Base-by-base conservation (phyloP, 208 protist species). In the Balamuthia mandrillaris region DNA sequence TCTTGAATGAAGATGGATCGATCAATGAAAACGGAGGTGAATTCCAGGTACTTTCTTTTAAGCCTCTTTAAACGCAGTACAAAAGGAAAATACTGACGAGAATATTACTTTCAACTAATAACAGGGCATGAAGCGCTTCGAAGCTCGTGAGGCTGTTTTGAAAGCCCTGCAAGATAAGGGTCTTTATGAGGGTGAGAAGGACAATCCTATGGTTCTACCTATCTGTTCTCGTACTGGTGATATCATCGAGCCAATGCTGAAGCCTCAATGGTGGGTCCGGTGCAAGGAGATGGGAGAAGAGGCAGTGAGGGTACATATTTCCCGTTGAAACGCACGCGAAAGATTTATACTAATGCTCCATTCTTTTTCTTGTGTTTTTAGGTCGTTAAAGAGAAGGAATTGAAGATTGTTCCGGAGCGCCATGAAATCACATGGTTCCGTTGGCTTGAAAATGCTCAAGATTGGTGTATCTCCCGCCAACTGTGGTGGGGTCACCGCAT, bases 401-500 rank as follows among this genome's bases (percentile, higher is more conserved):
- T 94, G 39, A 44, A 91, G 52, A 90, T 94, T 6, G 41, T 84
- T 18, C 92, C 92, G 41, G 18, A 29, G 16, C 37, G 54, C n/a
- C 74, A 86, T 56, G 60, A 88, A 42, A 61, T 60, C 18, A 78
- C 78, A 35, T 95, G 91, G 92, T 85, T 56, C 44, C 3, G 68
- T n/a, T 94, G 90, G 92, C 83, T 95, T 27, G 52, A 63, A 21
- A 91, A 93, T 56, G 93, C 92, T 39, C 74, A 85, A 41, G 81
- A 87, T 27, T 96, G 94, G 94, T 96, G 98, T 87, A 97, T 99
- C 47, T 99, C 97, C 6, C 93, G 98, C 45, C 98, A 99, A 92
- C 94, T 99, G 33, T 99, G 98, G 99, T 99, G 99, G 99, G 99
- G 99, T 31, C 98, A 99, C 92, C 95, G 97, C 74, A 99, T 99